Percentiles rank a stretch among this genome's conserved stretches.
phyloP scores from a whole-genome alignment of 768 basidiomycete species.

The Suillus paluster region DNA sequence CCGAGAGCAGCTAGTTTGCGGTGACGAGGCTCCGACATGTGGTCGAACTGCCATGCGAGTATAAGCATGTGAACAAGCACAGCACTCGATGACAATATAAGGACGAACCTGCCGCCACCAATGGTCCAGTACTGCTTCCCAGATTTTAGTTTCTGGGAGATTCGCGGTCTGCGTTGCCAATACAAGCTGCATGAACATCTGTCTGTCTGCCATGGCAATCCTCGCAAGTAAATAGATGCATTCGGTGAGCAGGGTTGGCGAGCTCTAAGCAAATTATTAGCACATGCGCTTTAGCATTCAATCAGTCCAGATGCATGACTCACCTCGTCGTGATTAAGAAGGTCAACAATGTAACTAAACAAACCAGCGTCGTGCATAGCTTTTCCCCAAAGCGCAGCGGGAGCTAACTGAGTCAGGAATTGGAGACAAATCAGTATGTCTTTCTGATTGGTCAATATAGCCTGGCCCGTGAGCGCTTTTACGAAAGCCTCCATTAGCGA shows the following conservation, averaged over 20 bases:
- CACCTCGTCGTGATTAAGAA: constrained; percentile 72
- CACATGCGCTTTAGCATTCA: constrained; percentile 10
- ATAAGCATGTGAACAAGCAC: constrained; percentile 5
- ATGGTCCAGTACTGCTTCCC: constrained; percentile 71
- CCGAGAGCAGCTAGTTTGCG: constrained; percentile 88
- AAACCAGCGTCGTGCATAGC: constrained; percentile 75
- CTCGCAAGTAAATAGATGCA: constrained; percentile 77
- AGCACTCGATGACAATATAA: constrained; percentile 3
- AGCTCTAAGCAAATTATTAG: constrained; percentile 26
- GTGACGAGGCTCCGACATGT: constrained; percentile 83
- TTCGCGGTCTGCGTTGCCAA: constrained; percentile 54
- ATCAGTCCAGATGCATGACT: constrained; percentile 9
- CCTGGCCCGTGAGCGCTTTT: constrained; percentile 52
- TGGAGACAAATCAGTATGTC: constrained; percentile 64
- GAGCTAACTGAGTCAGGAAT: constrained; percentile 65
- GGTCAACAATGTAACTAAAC: constrained; percentile 63
- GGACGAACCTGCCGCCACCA: constrained; percentile 80
- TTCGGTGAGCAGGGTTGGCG: constrained; percentile 56
- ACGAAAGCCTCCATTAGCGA: constrained; percentile 63
- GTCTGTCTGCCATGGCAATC: constrained; percentile 66
- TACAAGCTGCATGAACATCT: constrained; percentile 74
- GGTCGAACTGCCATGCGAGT: constrained; percentile 69
- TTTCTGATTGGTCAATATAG: constrained; percentile 58
- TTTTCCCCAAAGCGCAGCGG: constrained; percentile 70
- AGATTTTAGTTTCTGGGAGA: constrained; percentile 57